phyloP scores from a whole-genome alignment of 2,329 filamentous ascomycete species.

The Ambrosiella beaveri region DNA sequence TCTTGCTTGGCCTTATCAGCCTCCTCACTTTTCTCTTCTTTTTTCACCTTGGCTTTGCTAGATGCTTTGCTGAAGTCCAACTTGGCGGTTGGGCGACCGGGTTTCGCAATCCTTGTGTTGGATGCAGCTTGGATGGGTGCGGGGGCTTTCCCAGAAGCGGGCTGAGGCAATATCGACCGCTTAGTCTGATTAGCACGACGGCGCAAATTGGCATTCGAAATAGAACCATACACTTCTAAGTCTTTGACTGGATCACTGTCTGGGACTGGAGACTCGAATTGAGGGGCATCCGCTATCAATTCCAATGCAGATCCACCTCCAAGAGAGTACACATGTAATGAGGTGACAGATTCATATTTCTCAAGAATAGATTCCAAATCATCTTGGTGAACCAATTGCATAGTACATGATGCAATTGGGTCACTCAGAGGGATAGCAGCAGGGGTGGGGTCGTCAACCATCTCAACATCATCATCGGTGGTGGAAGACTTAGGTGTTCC shows the following conservation, averaged over 20 bases:
- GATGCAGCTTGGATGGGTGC: neutral
- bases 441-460: constrained; percentile 30
- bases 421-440: constrained; percentile 24
- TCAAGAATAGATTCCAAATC: constrained; percentile 50
- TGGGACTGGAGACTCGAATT: neutral
- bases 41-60: neutral
- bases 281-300: constrained; percentile 5
- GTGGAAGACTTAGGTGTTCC: constrained; percentile 39
- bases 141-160: neutral
- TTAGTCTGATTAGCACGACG: constrained; percentile 1
- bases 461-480: constrained; percentile 49
- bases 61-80: constrained; percentile 3
- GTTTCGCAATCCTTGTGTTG: neutral
- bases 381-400: constrained; percentile 57
- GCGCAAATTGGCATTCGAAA: constrained; percentile 3
- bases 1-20: neutral
- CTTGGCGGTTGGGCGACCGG: neutral
- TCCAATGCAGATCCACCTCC: constrained; percentile 27
- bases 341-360: constrained; percentile 54
- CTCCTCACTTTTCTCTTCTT: neutral
- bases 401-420: constrained; percentile 34
- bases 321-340: constrained; percentile 58
- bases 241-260: constrained; percentile 2
- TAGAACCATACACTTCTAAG: constrained; percentile 6
- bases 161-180: neutral